phyloP scores from a whole-genome alignment of 345 rosid species.

The Orychophragmus violaceus region DNA sequence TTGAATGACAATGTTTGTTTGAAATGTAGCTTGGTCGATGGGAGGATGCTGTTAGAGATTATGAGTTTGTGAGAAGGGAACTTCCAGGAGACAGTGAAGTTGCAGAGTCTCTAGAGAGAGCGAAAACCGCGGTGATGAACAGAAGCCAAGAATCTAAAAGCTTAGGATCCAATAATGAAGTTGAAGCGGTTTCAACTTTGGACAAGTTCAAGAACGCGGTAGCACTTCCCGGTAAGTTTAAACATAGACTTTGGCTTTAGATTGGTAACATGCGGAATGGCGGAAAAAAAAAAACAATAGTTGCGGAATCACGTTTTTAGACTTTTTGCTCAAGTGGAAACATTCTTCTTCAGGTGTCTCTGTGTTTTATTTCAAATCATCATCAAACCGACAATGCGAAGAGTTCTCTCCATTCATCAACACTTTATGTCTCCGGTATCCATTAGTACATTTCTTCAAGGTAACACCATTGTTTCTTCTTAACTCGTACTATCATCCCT shows the following conservation, averaged over 20 bases:
- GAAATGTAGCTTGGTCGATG: slow-evolving; percentile 42
- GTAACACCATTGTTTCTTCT: slow-evolving; percentile 2
- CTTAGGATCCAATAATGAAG: slow-evolving; percentile 50
- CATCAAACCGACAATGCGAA: slow-evolving; percentile 28
- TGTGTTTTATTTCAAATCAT: slow-evolving; percentile 31
- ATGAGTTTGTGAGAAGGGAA: slow-evolving; percentile 66
- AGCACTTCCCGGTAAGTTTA: slow-evolving; percentile 48
- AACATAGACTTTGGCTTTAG: too few relatives aligned
- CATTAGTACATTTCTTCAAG: slow-evolving; percentile 32
- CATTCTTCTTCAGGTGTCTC: slow-evolving; percentile 38
- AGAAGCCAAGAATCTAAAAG: slow-evolving; percentile 43
- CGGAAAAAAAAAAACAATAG: too few relatives aligned
- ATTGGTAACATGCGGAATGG: too few relatives aligned
- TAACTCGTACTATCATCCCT: not conserved
- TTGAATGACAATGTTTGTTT: slow-evolving; percentile 17
- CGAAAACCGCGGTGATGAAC: slow-evolving; percentile 57
- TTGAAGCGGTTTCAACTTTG: slow-evolving; percentile 46
- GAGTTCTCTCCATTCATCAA: slow-evolving; percentile 30
- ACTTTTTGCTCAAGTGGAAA: slow-evolving; percentile 10
- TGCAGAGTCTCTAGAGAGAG: slow-evolving; percentile 58
- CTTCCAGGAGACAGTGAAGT: slow-evolving; percentile 77
- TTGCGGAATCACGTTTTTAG: too few relatives aligned
- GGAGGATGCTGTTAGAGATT: slow-evolving; percentile 82
- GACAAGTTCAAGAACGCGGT: slow-evolving; percentile 52
- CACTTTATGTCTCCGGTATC: slow-evolving; percentile 32